Conservation (phyloP, 805 yeast species). For the Kazachstania kunashirensis region DNA sequence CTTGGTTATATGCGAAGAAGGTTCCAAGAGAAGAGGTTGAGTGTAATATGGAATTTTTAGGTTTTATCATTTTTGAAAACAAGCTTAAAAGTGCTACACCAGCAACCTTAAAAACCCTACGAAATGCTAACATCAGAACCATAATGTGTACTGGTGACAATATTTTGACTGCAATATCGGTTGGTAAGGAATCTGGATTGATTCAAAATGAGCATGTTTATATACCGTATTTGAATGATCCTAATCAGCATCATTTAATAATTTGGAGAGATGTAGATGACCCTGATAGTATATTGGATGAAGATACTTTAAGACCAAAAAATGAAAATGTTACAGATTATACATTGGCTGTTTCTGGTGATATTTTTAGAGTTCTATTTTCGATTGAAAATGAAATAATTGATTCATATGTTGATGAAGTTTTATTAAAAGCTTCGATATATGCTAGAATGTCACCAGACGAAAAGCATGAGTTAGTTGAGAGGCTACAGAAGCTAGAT, state of each 20-base stretch:
- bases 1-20: slow-evolving; percentile 42
- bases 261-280: slow-evolving; percentile 63
- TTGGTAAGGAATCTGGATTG: slow-evolving; percentile 74
- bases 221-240: slow-evolving; percentile 50
- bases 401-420: slow-evolving; percentile 38
- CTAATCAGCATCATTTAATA: slow-evolving; percentile 27
- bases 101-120: slow-evolving; percentile 48
- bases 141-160: slow-evolving; percentile 98
- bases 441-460: slow-evolving; percentile 99
- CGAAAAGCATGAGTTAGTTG: slow-evolving; percentile 92
- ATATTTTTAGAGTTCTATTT: slow-evolving; percentile 70
- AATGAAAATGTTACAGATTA: slow-evolving; percentile 34
- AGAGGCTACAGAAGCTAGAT: slow-evolving; percentile 71
- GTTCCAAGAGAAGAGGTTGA: slow-evolving; percentile 60
- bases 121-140: slow-evolving; percentile 65
- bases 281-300: slow-evolving; percentile 48
- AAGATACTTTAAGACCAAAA: slow-evolving; percentile 47
- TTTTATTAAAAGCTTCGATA: slow-evolving; percentile 64
- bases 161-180: slow-evolving; percentile 87
- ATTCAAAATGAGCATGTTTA: slow-evolving; percentile 42
- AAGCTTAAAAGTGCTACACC: slow-evolving; percentile 66
- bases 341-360: slow-evolving; percentile 84
- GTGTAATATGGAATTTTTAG: slow-evolving; percentile 58
- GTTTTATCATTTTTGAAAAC: slow-evolving; percentile 89
- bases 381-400: slow-evolving; percentile 30